phyloP scores from a whole-genome alignment of 2,329 filamentous ascomycete genomes.

The Fusarium odoratissimum region DNA sequence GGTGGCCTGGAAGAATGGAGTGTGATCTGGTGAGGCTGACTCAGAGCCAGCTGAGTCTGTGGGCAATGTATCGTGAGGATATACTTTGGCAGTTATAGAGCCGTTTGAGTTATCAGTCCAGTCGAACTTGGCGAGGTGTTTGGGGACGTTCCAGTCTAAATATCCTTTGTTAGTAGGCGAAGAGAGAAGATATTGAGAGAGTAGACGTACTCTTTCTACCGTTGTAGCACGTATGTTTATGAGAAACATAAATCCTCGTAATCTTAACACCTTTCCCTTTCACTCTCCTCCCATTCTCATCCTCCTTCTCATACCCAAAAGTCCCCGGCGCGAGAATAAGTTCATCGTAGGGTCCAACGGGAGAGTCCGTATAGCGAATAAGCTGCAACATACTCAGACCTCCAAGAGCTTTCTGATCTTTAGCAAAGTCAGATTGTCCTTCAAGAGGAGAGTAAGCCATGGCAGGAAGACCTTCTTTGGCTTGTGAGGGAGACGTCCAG shows the following conservation, averaged over 20 bases:
- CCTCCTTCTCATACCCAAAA: conserved; percentile 56
- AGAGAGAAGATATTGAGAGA: background rate
- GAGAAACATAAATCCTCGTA: conserved; percentile 67
- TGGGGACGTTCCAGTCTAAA: conserved; percentile 66
- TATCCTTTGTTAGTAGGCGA: background rate
- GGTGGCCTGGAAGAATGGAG: conserved; percentile 60
- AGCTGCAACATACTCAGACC: conserved; percentile 63
- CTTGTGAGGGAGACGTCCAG: conserved; percentile 49
- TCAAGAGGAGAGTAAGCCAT: conserved; percentile 62
- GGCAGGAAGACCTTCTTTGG: conserved; percentile 48
- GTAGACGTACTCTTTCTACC: conserved; percentile 58
- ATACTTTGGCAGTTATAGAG: conserved; percentile 57
- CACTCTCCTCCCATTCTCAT: conserved; percentile 47
- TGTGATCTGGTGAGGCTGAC: conserved; percentile 44
- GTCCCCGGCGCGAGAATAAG: conserved; percentile 60
- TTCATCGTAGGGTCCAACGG: conserved; percentile 66
- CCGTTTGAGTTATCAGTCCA: conserved; percentile 54
- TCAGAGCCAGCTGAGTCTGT: conserved; percentile 47
- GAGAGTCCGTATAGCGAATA: conserved; percentile 62
- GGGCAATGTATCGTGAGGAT: conserved; percentile 54
- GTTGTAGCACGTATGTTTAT: conserved; percentile 64
- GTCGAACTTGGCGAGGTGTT: conserved; percentile 64
- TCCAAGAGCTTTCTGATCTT: conserved; percentile 53
- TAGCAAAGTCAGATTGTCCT: conserved; percentile 52
- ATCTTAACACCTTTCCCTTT: conserved; percentile 54